Evolutionary conservation across 257 asterid species (phyloP), one percentile per base, ranked within the genome.

Genomic region (Jasminum sambac): DNA sequence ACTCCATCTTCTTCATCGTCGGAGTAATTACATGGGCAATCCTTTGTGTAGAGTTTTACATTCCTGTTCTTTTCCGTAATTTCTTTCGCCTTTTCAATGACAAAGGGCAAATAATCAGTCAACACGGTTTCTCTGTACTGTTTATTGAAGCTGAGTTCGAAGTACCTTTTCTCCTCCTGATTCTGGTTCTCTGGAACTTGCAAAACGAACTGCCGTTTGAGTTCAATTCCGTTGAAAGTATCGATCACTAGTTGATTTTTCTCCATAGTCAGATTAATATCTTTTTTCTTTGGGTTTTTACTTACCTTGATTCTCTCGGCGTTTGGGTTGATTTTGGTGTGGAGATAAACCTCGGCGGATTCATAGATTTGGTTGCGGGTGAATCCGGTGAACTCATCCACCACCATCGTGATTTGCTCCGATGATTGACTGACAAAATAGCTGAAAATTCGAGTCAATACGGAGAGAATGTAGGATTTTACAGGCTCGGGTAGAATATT

Each of bases 311-410:
- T 67, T 2, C 90, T 55, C 1, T 83, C 89, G 0, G 91, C 44
- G 43, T 71, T 44, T 3, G 95, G 91, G 67, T 84, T 78, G 76
- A 87, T 84, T 24, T 67, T 80, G 1, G 93, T 82, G 9, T 89
- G 78, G 42, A 89, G 93, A 74, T 89, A 89, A 9, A 82, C 66
- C 57, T 91, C 96, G 0, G 95, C 91, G 0, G 93, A 89, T 42
- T 89, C 95, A 72, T 84, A 89, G 67, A 87, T 71, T 24, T 86
- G 86, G 76, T 89, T 91, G 34, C 88, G 80, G 24, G 72, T 36
- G 68, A 89, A 74, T 23, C 97, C 95, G 72, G 8, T 67, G 14
- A 86, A 83, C 75, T 91, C 95, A 67, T 92, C 96, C 16, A 92
- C 79, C 39, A 88, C 81, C 71, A 91, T 71, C 0, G 96, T 91